A percentile compares a stretch with the other conserved stretches of the same genome.
Conservation (phyloP, 2,329 filamentous ascomycete species). For the Fusarium coicis region DNA sequence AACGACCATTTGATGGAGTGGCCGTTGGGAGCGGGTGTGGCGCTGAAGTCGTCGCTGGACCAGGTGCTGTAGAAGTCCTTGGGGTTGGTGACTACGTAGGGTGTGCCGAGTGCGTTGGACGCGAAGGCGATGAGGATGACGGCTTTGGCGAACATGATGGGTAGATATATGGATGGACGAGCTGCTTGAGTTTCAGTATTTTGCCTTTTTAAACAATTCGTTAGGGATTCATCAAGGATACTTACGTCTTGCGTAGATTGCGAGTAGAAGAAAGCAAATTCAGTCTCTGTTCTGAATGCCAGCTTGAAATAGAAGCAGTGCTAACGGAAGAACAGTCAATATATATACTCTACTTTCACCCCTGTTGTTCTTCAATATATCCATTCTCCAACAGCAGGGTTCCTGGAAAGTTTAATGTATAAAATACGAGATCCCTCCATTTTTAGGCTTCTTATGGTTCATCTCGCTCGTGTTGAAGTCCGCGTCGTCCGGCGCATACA, state of each 20-base stretch:
- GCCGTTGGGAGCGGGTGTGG: background rate
- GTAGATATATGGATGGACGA: accelerated
- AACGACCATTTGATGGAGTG: background rate
- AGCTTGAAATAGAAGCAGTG: accelerated
- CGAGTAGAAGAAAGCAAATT: accelerated
- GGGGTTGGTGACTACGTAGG: background rate
- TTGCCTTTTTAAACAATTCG: too few species aligned
- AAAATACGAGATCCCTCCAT: background rate
- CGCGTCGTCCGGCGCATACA: background rate
- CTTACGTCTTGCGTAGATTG: background rate
- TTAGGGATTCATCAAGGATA: too few species aligned
- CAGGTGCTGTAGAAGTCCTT: background rate
- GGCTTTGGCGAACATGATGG: background rate
- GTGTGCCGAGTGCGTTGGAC: background rate
- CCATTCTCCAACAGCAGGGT: background rate
- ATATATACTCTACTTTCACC: background rate
- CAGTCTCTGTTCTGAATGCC: background rate
- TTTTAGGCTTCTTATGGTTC: background rate
- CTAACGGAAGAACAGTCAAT: accelerated
- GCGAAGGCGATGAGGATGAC: background rate
- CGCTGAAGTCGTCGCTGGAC: background rate
- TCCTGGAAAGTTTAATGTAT: background rate
- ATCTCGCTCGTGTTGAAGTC: background rate
- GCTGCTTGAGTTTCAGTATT: background rate
- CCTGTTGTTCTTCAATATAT: background rate